phyloP scores from a whole-genome alignment of 768 basidiomycete genomes.

The Neoboletus brunneissimus region DNA sequence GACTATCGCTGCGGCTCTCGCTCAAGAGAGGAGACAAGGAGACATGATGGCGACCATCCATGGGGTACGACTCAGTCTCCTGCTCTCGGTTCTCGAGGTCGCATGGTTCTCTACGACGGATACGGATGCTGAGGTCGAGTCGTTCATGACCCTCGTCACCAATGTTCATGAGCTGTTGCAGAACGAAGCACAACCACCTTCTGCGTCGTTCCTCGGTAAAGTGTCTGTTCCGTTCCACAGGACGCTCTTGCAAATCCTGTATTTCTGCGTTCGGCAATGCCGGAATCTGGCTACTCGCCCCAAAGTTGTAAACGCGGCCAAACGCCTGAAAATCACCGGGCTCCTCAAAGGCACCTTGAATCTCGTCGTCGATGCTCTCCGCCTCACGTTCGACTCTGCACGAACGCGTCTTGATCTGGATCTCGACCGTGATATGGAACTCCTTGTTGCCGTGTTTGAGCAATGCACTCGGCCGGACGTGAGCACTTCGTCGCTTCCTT shows the following conservation, averaged over 20 bases:
- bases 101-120: conserved; percentile 69
- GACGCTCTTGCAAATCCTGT: conserved; percentile 73
- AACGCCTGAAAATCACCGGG: conserved; percentile 55
- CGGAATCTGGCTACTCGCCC: conserved; percentile 47
- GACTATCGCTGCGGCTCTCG: conserved; percentile 63
- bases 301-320: conserved; percentile 55
- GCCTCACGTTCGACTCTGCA: conserved; percentile 64
- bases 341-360: conserved; percentile 61
- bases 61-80: conserved; percentile 64
- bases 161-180: conserved; percentile 64
- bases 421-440: conserved; percentile 76
- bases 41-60: conserved; percentile 87
- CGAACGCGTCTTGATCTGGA: conserved; percentile 55
- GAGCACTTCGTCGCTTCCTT: conserved; percentile 63
- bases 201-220: conserved; percentile 66
- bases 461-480: conserved; percentile 72
- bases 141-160: conserved; percentile 59
- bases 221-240: conserved; percentile 73
- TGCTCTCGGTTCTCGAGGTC: conserved; percentile 76
- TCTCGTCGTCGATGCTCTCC: conserved; percentile 66
- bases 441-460: conserved; percentile 79
- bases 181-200: conserved; percentile 72
- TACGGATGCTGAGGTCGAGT: conserved; percentile 49
- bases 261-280: conserved; percentile 69
- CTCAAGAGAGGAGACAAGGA: conserved; percentile 66